Percentiles rank a stretch among this genome's conserved stretches.
phyloP scores from a whole-genome alignment of 1,284 basidiomycete genomes.

The Trametes hirsuta region DNA sequence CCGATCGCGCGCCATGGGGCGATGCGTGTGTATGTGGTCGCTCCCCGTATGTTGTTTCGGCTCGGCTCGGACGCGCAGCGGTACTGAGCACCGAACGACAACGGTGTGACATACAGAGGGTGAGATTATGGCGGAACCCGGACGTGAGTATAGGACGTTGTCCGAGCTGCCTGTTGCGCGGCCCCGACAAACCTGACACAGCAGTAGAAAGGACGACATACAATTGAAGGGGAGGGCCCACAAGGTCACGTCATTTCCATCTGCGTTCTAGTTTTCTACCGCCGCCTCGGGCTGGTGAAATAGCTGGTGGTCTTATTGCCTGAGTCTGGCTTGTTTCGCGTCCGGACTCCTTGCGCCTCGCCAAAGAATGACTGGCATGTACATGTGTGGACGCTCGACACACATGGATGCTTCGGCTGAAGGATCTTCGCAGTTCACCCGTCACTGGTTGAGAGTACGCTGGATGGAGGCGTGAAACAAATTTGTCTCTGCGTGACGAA shows the following conservation, averaged over 20 bases:
- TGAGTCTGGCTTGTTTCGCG: conserved; percentile 41
- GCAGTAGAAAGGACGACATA: conserved; percentile 70
- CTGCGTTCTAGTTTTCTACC: conserved; percentile 83
- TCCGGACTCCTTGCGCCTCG: conserved; percentile 1
- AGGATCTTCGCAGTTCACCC: conserved; percentile 30
- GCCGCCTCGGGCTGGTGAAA: conserved; percentile 85
- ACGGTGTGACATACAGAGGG: too few species aligned
- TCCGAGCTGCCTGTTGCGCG: neutral
- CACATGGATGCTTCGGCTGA: conserved; percentile 82
- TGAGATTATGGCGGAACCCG: too few species aligned
- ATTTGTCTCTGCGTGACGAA: too few species aligned
- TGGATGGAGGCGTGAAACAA: neutral
- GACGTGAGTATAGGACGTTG: too few species aligned
- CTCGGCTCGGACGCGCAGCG: too few species aligned
- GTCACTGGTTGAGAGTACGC: neutral
- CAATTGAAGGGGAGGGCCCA: conserved; percentile 54
- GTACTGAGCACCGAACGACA: too few species aligned
- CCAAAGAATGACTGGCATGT: neutral
- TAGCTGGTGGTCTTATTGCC: conserved; percentile 87
- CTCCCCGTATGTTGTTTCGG: neutral
- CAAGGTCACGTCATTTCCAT: conserved; percentile 93
- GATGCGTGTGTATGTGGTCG: neutral
- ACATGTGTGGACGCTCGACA: conserved; percentile 48
- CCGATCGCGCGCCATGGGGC: neutral
- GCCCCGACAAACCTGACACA: conserved; percentile 3